These are phyloP conservation scores for Pilatotrama ljubarskyi DNA, from an alignment of 768 basidiomycete genomes.

Conservation along the genomic window DNA sequence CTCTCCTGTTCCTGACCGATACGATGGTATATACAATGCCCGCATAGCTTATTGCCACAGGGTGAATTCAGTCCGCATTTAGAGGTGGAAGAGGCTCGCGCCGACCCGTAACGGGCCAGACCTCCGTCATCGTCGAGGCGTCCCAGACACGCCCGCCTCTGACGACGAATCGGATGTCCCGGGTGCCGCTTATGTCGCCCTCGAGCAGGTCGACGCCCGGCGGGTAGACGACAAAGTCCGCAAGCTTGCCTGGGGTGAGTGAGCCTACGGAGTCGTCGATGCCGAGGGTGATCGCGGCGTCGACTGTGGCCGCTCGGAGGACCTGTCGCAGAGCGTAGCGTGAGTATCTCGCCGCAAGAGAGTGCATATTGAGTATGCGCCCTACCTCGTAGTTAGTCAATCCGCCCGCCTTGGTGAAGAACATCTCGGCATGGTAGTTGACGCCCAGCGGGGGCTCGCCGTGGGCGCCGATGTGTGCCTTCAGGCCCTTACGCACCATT, in stretches of 20 bases:
- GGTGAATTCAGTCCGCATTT: conserved; percentile 43
- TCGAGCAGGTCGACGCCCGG: conserved; percentile 57
- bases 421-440: conserved; percentile 80
- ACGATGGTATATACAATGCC: background rate
- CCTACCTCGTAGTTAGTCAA: conserved; percentile 68
- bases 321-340: conserved; percentile 40
- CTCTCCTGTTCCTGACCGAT: too few species aligned
- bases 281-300: conserved; percentile 65
- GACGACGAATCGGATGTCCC: conserved; percentile 55
- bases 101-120: conserved; percentile 68
- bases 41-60: too few species aligned
- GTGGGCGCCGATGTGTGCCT: conserved; percentile 70
- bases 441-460: conserved; percentile 69
- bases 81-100: conserved; percentile 57
- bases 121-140: conserved; percentile 63
- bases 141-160: conserved; percentile 74
- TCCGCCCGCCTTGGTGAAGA: conserved; percentile 61
- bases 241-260: conserved; percentile 64
- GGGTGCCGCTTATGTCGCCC: conserved; percentile 50
- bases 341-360: background rate
- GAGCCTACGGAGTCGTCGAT: conserved; percentile 63
- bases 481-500: conserved; percentile 64
- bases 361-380: background rate
- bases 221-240: conserved; percentile 69
- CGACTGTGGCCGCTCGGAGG: conserved; percentile 65